Conservation (phyloP, 2,329 filamentous ascomycete species). For the Fusarium gaditjirri region DNA sequence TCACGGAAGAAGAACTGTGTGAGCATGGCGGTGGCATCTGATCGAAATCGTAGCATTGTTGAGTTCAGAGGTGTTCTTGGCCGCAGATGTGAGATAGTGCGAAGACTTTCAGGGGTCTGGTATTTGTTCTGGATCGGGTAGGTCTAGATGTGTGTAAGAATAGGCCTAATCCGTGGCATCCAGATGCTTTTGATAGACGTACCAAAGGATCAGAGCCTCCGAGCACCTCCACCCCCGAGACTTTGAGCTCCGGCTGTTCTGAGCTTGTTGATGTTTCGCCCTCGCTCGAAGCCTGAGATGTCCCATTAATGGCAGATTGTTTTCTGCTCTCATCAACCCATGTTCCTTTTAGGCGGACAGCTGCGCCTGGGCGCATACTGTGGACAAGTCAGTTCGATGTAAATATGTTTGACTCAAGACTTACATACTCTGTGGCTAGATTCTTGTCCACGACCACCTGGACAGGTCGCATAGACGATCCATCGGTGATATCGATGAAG, state of each 20-base stretch:
- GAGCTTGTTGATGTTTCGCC: slow-evolving; percentile 5
- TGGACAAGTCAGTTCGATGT: slow-evolving; percentile 43
- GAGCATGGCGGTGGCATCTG: slow-evolving; percentile 77
- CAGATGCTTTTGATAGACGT: slow-evolving; percentile 48
- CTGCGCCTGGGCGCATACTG: slow-evolving; percentile 84
- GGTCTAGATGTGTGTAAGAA: slow-evolving; percentile 63
- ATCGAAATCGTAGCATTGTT: slow-evolving; percentile 83
- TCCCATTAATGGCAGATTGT: background rate
- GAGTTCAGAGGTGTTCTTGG: slow-evolving; percentile 84
- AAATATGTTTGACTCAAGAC: slow-evolving; percentile 4
- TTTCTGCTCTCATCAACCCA: slow-evolving; percentile 63
- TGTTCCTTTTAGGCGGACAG: slow-evolving; percentile 79
- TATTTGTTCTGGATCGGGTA: slow-evolving; percentile 98
- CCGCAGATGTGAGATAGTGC: slow-evolving; percentile 88
- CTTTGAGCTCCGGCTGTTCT: slow-evolving; percentile 73
- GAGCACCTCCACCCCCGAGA: slow-evolving; percentile 73
- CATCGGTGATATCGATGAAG: slow-evolving; percentile 89
- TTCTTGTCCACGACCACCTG: slow-evolving; percentile 83
- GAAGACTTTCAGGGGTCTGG: slow-evolving; percentile 87
- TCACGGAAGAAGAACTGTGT: slow-evolving; percentile 78
- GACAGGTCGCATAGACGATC: slow-evolving; percentile 80
- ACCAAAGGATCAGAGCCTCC: slow-evolving; percentile 85
- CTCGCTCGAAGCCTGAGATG: background rate
- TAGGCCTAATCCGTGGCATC: background rate
- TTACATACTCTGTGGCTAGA: slow-evolving; percentile 76